Conservation (phyloP, 805 yeast species). For the Metschnikowia peoriensis region DNA sequence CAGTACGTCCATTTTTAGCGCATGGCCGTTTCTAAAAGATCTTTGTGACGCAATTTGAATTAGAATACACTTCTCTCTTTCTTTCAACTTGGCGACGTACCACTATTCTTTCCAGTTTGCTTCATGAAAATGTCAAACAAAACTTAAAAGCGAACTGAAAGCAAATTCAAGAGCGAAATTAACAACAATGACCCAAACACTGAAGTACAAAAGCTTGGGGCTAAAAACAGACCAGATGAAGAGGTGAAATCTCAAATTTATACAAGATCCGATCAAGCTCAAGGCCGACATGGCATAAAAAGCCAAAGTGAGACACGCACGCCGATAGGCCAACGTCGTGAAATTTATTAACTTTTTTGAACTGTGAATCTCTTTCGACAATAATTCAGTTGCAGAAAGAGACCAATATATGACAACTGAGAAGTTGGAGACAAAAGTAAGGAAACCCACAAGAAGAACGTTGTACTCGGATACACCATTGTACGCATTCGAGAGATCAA, state of each 20-base stretch:
- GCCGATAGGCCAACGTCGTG: neutral
- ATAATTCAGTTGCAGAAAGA: conserved; percentile 38
- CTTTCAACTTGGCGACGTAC: no score
- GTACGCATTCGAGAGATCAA: conserved; percentile 88
- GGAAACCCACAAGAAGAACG: conserved; percentile 65
- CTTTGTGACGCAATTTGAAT: no score
- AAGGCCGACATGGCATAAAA: conserved; percentile 62
- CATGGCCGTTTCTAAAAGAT: no score
- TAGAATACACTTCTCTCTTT: neutral
- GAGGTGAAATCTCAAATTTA: conserved; percentile 72
- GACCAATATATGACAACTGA: conserved; percentile 85
- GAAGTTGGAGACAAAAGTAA: conserved; percentile 84
- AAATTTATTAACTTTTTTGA: conserved; percentile 4
- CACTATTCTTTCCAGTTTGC: no score
- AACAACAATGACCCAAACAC: conserved; percentile 66
- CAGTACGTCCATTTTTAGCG: no score
- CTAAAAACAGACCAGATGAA: conserved; percentile 98
- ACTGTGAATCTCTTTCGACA: conserved; percentile 12
- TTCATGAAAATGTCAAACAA: neutral
- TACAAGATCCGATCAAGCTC: conserved; percentile 66
- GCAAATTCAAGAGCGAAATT: conserved; percentile 15
- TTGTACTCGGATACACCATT: conserved; percentile 79
- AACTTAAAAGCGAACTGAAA: neutral
- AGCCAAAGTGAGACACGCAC: conserved; percentile 36
- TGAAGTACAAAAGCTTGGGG: conserved; percentile 81